A percentile compares a stretch with the other conserved stretches of the same genome.
These are phyloP conservation scores for Nicotiana benthamiana DNA, from an alignment of 257 asterid species.

Conservation along the genomic window DNA sequence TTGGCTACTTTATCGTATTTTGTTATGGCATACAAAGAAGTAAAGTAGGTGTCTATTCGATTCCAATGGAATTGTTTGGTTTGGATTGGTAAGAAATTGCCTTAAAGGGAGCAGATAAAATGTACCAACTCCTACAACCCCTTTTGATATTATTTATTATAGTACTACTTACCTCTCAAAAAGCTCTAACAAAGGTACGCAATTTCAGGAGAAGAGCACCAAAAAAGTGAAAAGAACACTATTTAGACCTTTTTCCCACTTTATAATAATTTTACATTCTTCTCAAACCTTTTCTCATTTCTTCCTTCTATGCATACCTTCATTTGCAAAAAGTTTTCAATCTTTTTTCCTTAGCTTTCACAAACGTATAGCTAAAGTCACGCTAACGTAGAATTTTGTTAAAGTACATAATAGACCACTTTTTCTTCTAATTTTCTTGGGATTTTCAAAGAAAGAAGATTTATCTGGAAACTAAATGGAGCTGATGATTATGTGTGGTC, in stretches of 20 bases:
- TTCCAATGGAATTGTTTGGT: slow-evolving; percentile 6
- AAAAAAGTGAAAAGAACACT: neutral
- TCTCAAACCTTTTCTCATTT: slow-evolving; percentile 2
- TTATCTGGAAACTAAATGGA: slow-evolving; percentile 11
- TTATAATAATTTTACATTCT: slow-evolving; percentile 4
- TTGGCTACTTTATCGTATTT: neutral
- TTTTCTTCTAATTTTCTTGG: slow-evolving; percentile 27
- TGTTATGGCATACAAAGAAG: neutral
- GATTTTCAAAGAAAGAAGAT: slow-evolving; percentile 25
- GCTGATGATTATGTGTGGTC: slow-evolving; percentile 24
- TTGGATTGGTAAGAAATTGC: slow-evolving; percentile 1
- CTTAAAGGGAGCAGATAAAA: neutral
- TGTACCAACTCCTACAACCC: neutral
- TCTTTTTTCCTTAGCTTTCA: slow-evolving; percentile 35
- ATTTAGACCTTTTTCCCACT: neutral
- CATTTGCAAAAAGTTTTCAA: slow-evolving; percentile 14
- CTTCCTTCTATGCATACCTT: slow-evolving; percentile 25
- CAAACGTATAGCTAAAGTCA: slow-evolving; percentile 56
- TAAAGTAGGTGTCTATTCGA: slow-evolving; percentile 1
- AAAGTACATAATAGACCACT: slow-evolving; percentile 4
- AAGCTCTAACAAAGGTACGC: slow-evolving; percentile 39
- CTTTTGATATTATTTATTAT: neutral
- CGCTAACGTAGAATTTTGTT: slow-evolving; percentile 26
- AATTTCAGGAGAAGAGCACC: slow-evolving; percentile 38
- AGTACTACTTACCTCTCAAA: slow-evolving; percentile 14